Evolutionary conservation across 2,329 filamentous ascomycete species (phyloP).

Genomic region (Venturia carpophila): DNA sequence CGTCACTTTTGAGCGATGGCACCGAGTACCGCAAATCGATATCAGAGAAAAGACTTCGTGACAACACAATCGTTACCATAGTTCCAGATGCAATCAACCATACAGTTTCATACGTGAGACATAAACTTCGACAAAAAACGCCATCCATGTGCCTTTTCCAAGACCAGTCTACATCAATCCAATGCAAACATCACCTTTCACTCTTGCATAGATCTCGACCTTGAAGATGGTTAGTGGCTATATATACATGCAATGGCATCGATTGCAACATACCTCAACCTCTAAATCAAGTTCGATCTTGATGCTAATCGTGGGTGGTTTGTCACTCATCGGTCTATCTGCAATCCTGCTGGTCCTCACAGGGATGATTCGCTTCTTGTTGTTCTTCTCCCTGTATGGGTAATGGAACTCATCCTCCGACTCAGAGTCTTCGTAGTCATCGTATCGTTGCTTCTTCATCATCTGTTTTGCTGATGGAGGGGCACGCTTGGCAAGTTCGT

Average conservation of each 20-base stretch:
- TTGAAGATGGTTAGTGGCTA: constrained; percentile 25
- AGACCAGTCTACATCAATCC: constrained; percentile 25
- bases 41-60: not conserved
- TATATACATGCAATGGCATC: constrained; percentile 26
- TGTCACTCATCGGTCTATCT: constrained; percentile 31
- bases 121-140: not conserved
- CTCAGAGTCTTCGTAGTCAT: constrained; percentile 8
- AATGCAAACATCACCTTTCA: constrained; percentile 29
- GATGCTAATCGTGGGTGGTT: constrained; percentile 35
- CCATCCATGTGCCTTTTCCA: not conserved
- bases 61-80: not conserved
- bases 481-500: constrained; percentile 4
- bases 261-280: constrained; percentile 28
- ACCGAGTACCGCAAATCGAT: too few relatives aligned
- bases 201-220: constrained; percentile 26
- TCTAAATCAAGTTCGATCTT: constrained; percentile 36
- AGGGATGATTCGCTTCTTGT: constrained; percentile 23
- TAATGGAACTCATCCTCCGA: constrained; percentile 32
- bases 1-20: too few relatives aligned
- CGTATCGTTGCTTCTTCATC: constrained; percentile 4
- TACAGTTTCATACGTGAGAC: not conserved
- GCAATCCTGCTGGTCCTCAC: constrained; percentile 34
- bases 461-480: not conserved
- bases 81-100: not conserved
- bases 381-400: constrained; percentile 20